These are phyloP conservation scores for Cercospora beticola DNA, from an alignment of 2,329 filamentous ascomycete species.

Conservation along the genomic window DNA sequence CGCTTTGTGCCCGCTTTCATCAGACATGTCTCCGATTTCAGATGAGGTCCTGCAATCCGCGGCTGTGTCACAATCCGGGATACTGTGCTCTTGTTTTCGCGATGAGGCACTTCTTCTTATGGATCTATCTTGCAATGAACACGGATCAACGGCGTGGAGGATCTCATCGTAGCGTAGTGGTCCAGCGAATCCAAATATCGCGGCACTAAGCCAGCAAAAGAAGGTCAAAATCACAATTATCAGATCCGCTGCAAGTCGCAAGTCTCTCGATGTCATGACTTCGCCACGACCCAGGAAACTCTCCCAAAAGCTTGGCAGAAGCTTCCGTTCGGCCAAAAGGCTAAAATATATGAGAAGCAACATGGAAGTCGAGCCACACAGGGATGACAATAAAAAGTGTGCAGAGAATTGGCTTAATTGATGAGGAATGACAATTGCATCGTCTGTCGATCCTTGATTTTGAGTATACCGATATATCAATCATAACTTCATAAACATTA, in stretches of 20 bases:
- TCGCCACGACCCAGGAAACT: not conserved
- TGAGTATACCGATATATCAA: not conserved
- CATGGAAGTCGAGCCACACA: not conserved
- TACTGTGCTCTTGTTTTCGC: not conserved
- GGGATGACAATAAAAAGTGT: not conserved
- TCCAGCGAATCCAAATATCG: not conserved
- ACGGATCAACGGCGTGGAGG: not conserved
- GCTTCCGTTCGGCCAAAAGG: not conserved
- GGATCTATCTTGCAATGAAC: not conserved
- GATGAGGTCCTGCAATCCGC: not conserved
- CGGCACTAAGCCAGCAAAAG: not conserved
- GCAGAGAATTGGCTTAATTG: not conserved
- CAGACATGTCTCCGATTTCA: not conserved
- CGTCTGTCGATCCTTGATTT: not conserved
- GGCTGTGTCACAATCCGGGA: not conserved
- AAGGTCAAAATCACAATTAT: slow-evolving; percentile 9
- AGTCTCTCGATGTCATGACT: not conserved
- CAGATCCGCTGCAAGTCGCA: slow-evolving; percentile 12
- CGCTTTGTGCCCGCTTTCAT: not conserved
- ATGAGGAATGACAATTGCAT: not conserved
- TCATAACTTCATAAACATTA: not conserved
- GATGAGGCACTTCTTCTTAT: not conserved
- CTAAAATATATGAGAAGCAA: not conserved
- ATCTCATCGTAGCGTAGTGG: not conserved
- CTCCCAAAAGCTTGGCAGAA: not conserved